These are phyloP conservation scores for Salvia splendens DNA, from an alignment of 257 asterid species.

Conservation along the genomic window DNA sequence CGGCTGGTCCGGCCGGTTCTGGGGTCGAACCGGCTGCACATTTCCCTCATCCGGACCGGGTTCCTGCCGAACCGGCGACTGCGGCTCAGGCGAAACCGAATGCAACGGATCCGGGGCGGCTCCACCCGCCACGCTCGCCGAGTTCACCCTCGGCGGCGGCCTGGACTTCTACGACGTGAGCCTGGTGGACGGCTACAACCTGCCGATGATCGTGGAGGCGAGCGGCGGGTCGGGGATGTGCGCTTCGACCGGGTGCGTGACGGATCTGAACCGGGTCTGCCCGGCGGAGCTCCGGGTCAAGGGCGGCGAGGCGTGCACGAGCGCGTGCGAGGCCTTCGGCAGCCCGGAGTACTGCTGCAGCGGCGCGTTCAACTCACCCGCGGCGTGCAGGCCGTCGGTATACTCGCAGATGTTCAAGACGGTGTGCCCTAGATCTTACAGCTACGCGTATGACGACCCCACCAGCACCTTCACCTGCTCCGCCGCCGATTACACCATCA, in stretches of 20 bases:
- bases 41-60: slow-evolving; percentile 65
- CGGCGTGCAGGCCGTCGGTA: slow-evolving; percentile 76
- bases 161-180: slow-evolving; percentile 87
- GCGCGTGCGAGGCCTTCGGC: slow-evolving; percentile 93
- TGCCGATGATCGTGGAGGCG: slow-evolving; percentile 78
- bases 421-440: slow-evolving; percentile 83
- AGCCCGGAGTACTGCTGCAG: slow-evolving; percentile 87
- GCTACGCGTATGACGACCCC: slow-evolving; percentile 96
- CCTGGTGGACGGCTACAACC: slow-evolving; percentile 91
- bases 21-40: slow-evolving; percentile 84
- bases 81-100: slow-evolving; percentile 77
- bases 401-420: slow-evolving; percentile 82
- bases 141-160: slow-evolving; percentile 77
- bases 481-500: slow-evolving; percentile 80
- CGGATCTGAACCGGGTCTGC: slow-evolving; percentile 88
- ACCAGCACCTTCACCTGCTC: slow-evolving; percentile 94
- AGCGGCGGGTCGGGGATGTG: slow-evolving; percentile 88
- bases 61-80: slow-evolving; percentile 74
- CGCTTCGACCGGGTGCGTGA: slow-evolving; percentile 90
- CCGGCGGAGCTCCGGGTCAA: slow-evolving; percentile 78
- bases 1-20: slow-evolving; percentile 96
- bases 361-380: slow-evolving; percentile 82
- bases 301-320: slow-evolving; percentile 71
- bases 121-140: slow-evolving; percentile 94
- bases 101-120: slow-evolving; percentile 91